phyloP scores from a whole-genome alignment of 768 basidiomycete species.

The Suillus subaureus region DNA sequence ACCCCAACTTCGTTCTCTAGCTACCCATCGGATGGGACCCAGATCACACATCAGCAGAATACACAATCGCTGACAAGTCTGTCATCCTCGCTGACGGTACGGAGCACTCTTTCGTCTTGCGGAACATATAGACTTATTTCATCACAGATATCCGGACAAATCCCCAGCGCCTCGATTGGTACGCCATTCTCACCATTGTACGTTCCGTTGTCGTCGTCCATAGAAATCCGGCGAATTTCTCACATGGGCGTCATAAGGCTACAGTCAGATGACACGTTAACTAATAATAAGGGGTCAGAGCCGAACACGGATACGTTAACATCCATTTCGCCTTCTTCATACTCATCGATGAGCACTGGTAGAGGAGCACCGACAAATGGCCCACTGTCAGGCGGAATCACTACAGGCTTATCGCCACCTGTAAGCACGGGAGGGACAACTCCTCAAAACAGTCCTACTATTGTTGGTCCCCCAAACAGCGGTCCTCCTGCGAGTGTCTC shows the following conservation, averaged over 20 bases:
- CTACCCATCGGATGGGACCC: background rate
- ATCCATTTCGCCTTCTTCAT: background rate
- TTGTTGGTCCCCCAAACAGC: background rate
- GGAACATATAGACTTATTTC: background rate
- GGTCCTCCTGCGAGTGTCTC: background rate
- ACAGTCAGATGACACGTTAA: slow-evolving; percentile 5
- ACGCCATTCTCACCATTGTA: background rate
- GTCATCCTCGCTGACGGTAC: background rate
- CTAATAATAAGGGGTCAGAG: slow-evolving; percentile 5
- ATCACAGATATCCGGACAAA: background rate
- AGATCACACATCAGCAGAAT: background rate
- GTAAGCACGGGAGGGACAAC: background rate
- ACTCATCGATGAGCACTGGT: background rate
- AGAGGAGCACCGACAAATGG: background rate
- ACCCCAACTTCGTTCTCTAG: background rate
- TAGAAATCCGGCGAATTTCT: background rate
- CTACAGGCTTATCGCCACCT: background rate
- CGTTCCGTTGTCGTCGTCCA: slow-evolving; percentile 2
- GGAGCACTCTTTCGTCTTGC: background rate
- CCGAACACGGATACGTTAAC: background rate
- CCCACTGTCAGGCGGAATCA: background rate
- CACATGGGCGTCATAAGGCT: slow-evolving; percentile 6
- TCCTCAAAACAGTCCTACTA: background rate
- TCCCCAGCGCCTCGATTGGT: background rate
- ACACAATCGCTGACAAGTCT: background rate